A percentile compares a stretch with the other conserved stretches of the same genome.
Conservation (phyloP, 2,329 filamentous ascomycete genomes). For the Gliomastix tumulicola region DNA sequence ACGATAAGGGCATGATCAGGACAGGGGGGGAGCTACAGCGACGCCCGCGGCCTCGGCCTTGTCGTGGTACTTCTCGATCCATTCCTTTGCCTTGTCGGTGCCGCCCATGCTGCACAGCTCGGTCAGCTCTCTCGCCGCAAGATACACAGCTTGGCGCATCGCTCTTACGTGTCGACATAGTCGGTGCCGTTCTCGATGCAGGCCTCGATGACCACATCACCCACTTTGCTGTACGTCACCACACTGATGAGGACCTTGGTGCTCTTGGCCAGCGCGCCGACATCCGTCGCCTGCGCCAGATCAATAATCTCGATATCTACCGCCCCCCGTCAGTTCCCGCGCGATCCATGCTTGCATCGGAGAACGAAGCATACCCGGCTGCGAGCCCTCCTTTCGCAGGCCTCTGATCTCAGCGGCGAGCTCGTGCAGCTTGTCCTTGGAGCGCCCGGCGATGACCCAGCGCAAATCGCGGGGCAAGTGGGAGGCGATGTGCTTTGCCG, state of each 20-base stretch:
- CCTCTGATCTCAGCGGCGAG: slow-evolving; percentile 60
- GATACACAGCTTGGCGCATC: slow-evolving; percentile 52
- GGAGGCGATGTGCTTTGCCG: slow-evolving; percentile 67
- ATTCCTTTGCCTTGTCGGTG: too few species aligned
- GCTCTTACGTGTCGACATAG: slow-evolving; percentile 54
- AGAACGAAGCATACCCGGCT: slow-evolving; percentile 53
- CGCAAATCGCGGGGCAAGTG: slow-evolving; percentile 68
- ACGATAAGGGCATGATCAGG: too few species aligned
- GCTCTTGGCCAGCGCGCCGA: slow-evolving; percentile 45
- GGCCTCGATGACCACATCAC: slow-evolving; percentile 52
- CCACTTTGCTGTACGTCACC: slow-evolving; percentile 50
- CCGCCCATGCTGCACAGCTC: too few species aligned
- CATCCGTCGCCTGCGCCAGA: slow-evolving; percentile 35
- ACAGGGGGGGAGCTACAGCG: neutral
- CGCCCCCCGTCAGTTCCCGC: too few species aligned
- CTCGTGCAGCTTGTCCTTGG: slow-evolving; percentile 63
- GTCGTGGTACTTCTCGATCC: slow-evolving; percentile 23
- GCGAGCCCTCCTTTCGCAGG: slow-evolving; percentile 60
- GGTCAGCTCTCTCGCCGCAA: too few species aligned
- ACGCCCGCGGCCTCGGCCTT: neutral
- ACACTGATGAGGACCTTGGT: slow-evolving; percentile 51
- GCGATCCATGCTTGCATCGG: too few species aligned
- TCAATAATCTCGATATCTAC: slow-evolving; percentile 45
- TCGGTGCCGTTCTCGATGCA: slow-evolving; percentile 58
- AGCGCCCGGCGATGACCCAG: slow-evolving; percentile 85